Base-by-base conservation (phyloP, 768 basidiomycete genomes). In the Xerocomus spinulosus region DNA sequence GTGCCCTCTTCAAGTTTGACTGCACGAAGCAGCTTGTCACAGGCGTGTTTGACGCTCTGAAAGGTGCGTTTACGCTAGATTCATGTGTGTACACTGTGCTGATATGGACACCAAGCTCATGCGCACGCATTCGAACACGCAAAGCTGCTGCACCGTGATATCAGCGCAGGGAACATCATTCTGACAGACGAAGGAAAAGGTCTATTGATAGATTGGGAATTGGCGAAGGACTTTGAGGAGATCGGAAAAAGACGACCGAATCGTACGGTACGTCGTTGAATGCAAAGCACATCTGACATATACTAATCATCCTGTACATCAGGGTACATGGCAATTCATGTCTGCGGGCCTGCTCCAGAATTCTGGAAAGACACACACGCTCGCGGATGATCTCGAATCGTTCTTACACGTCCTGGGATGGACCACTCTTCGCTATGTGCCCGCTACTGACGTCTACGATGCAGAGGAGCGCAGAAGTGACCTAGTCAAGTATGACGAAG, bases 371-470 rank as follows among this genome's bases (percentile, higher is more conserved):
- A 20, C 37, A 3, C 66, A 67, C 20, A 36, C 25, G 0, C 46
- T 66, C 15, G 46, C 57, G 21, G 66, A 69, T 26, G 66, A 70
- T 42, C 36, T 69, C 9, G 63, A 69, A 46, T 70, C 69, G 0
- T 67, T 69, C 48, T n/a, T 56, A 21, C 51, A 59, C 35, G 38
- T 50, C 21, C n/a, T 40, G 26, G 26, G 26, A 28, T 28, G 26
- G 30, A 32, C 14, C 9, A 32, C 30, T 13, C 13, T 32, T 8
- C 0, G 39, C n/a, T 35, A 35, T 20, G 34, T 35, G 7, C 34
- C 34, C 7, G 34, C 34, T 18, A 12, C 5, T 8, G 34, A 35
- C n/a, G 2, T 14, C n/a, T 35, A 17, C 18, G 5, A 3, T 14
- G 9, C 30, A 8, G 30, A 28, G 10, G 6, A 28, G 6, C 10